phyloP scores from a whole-genome alignment of 345 rosid genomes.

The Eucalyptus curtisii region DNA sequence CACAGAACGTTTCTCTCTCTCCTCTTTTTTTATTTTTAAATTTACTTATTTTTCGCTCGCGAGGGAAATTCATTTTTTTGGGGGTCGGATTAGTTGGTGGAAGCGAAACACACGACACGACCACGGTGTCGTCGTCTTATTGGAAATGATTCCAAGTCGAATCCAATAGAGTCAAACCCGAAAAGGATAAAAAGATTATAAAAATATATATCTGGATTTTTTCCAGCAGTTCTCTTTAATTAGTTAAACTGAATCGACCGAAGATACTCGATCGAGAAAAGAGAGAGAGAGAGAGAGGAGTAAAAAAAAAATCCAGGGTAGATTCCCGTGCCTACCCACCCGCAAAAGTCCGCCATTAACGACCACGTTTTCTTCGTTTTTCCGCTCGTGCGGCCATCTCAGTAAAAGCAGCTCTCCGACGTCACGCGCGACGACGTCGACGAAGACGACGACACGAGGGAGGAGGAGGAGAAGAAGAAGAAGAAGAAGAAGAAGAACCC shows the following conservation, averaged over 20 bases:
- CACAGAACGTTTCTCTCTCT: background rate
- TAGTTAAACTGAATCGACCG: background rate
- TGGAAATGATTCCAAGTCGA: background rate
- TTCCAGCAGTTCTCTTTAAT: background rate
- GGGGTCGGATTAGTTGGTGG: background rate
- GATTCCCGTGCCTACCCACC: background rate
- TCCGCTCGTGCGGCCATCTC: background rate
- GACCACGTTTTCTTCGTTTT: background rate
- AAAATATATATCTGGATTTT: background rate
- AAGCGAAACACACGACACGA: background rate
- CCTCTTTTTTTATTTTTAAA: background rate
- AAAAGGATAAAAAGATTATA: background rate
- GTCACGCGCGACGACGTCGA: background rate
- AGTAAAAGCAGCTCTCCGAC: background rate
- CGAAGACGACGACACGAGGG: background rate
- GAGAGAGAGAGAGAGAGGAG: background rate
- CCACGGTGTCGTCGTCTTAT: background rate
- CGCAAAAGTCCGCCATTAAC: background rate
- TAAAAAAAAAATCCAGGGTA: background rate
- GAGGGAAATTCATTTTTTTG: background rate
- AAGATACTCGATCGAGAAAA: background rate
- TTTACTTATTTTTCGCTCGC: background rate
- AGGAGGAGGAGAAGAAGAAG: background rate
- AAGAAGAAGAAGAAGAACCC: background rate
- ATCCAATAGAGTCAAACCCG: background rate